Conservation (phyloP, 2,329 filamentous ascomycete genomes). For the Cercospora citrullina region DNA sequence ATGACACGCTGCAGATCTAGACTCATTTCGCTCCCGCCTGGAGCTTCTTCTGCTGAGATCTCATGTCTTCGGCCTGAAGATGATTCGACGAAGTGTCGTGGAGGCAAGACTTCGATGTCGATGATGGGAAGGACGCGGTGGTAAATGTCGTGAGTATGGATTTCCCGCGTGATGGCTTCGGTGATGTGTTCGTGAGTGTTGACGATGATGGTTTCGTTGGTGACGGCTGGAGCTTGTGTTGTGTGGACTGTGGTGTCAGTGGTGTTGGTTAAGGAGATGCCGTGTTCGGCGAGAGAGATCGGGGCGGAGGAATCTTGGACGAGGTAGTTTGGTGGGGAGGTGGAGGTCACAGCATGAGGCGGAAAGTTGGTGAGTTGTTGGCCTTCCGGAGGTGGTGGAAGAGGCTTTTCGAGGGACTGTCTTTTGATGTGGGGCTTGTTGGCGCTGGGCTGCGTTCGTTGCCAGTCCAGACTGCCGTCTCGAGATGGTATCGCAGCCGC, state of each 20-base stretch:
- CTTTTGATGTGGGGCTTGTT: not conserved
- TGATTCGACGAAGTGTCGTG: conserved; percentile 51
- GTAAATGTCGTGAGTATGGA: conserved; percentile 55
- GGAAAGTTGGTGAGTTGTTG: not conserved
- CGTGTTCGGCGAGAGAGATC: conserved; percentile 13
- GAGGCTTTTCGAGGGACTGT: not conserved
- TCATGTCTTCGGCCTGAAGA: conserved; percentile 45
- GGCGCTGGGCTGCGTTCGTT: not conserved
- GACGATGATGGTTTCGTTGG: conserved; percentile 51
- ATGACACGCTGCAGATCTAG: conserved; percentile 37
- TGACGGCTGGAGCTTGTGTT: conserved; percentile 47
- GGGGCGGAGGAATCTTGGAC: conserved; percentile 20
- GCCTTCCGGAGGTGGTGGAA: not conserved
- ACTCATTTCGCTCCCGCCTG: conserved; percentile 18
- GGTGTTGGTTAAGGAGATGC: conserved; percentile 35
- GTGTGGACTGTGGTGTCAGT: conserved; percentile 42
- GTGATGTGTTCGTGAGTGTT: conserved; percentile 50
- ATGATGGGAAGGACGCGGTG: conserved; percentile 56
- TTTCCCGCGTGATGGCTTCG: conserved; percentile 53
- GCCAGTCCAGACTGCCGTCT: conserved; percentile 1
- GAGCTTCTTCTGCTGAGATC: conserved; percentile 45
- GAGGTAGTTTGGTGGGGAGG: not conserved
- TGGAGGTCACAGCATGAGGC: not conserved
- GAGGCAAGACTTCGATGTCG: conserved; percentile 55
- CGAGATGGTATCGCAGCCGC: conserved; percentile 8